These are phyloP conservation scores for Diphasiastrum complanatum DNA, from an alignment of 83 land plant genomes.

Conservation along the genomic window DNA sequence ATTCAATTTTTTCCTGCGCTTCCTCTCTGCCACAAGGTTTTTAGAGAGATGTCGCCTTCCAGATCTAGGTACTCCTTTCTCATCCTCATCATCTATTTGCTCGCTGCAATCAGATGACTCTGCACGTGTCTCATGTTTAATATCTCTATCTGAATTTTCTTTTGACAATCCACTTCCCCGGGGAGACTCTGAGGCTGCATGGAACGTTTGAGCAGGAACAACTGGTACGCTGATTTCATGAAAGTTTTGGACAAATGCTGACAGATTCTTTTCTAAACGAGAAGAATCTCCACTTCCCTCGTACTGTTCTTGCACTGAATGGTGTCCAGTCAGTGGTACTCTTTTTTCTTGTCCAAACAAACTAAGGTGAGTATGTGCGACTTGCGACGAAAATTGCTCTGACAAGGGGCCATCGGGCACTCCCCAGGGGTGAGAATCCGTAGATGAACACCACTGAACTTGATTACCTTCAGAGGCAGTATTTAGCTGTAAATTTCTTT, in stretches of 20 bases:
- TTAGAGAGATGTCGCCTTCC: conserved; percentile 74
- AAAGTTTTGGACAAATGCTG: not conserved
- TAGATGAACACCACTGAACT: too few species aligned
- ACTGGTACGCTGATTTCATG: not conserved
- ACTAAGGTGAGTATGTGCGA: too few species aligned
- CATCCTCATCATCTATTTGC: conserved; percentile 65
- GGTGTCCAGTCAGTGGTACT: not conserved
- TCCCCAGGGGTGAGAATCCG: conserved; percentile 24
- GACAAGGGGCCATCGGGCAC: conserved; percentile 18
- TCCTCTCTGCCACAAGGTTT: conserved; percentile 86
- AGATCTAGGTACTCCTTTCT: conserved; percentile 34
- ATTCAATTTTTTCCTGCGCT: conserved; percentile 81
- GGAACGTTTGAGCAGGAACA: not conserved
- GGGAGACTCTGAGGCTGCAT: conserved; percentile 31
- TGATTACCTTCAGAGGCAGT: too few species aligned
- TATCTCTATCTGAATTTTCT: conserved; percentile 40
- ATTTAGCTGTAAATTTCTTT: too few species aligned
- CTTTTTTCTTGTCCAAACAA: conserved; percentile 17
- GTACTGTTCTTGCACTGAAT: not conserved
- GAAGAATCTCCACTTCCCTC: conserved; percentile 15
- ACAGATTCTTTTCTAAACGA: conserved; percentile 1
- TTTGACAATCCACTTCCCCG: conserved; percentile 39
- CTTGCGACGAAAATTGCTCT: conserved; percentile 5
- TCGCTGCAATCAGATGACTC: conserved; percentile 82
- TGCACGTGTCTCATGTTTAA: conserved; percentile 37